A percentile compares a stretch with the other conserved stretches of the same genome.
Evolutionary conservation across 345 rosid genomes (phyloP).

Genomic region (Capsella bursapastoris): DNA sequence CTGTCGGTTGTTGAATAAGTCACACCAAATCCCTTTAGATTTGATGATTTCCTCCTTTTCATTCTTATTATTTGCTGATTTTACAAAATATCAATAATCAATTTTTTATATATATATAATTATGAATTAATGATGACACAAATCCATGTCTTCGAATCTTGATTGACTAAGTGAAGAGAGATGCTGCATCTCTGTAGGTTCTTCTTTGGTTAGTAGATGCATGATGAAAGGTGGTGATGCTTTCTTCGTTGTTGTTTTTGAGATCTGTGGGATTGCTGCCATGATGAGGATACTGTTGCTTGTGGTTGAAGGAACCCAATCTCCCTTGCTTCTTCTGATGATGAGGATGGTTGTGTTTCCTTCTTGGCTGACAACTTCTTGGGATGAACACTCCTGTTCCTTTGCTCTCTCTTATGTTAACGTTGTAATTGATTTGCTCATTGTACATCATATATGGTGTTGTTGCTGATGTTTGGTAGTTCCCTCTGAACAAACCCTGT

Average conservation of each 20-base stretch:
- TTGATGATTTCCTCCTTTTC: conserved; percentile 36
- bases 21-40: conserved; percentile 39
- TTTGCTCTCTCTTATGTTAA: conserved; percentile 63
- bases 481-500: conserved; percentile 61
- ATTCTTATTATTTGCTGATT: conserved; percentile 39
- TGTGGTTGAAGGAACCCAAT: conserved; percentile 51
- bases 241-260: conserved; percentile 35
- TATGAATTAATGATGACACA: conserved; percentile 41
- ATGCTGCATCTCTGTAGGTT: conserved; percentile 50
- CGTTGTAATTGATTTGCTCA: conserved; percentile 53
- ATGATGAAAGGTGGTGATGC: conserved; percentile 21
- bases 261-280: conserved; percentile 32
- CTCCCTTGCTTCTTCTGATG: conserved; percentile 62
- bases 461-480: conserved; percentile 49
- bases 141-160: conserved; percentile 35
- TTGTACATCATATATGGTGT: conserved; percentile 51
- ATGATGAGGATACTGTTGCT: conserved; percentile 44
- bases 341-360: conserved; percentile 43
- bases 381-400: conserved; percentile 97
- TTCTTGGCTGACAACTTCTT: conserved; percentile 66
- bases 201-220: conserved; percentile 44
- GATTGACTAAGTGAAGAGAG: conserved; percentile 43
- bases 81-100: conserved; percentile 37
- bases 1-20: conserved; percentile 13
- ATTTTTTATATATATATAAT: conserved; percentile 21